phyloP scores from a whole-genome alignment of 805 yeast genomes.

The Tetrapisispora nanseiensis region DNA sequence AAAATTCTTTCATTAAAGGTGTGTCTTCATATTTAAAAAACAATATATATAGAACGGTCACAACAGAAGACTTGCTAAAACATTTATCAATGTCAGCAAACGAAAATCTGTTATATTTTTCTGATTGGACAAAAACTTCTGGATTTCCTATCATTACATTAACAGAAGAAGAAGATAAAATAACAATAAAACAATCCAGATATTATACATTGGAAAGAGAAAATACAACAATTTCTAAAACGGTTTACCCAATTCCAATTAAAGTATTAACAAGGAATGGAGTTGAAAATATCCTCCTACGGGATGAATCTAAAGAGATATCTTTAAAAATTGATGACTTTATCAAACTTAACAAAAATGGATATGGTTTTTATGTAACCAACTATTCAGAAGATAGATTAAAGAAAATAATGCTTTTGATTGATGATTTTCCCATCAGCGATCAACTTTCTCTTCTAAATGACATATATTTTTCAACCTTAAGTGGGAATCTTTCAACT shows the following conservation, averaged over 20 bases:
- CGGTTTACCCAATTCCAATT: slow-evolving; percentile 57
- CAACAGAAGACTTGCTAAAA: slow-evolving; percentile 68
- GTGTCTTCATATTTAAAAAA: slow-evolving; percentile 66
- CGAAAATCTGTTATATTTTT: slow-evolving; percentile 57
- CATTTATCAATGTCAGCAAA: slow-evolving; percentile 62
- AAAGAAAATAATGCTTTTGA: slow-evolving; percentile 50
- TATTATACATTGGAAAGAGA: slow-evolving; percentile 63
- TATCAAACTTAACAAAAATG: slow-evolving; percentile 63
- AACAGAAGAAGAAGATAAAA: slow-evolving; percentile 41
- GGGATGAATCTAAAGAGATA: slow-evolving; percentile 38
- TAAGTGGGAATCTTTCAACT: slow-evolving; percentile 59
- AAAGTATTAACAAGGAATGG: slow-evolving; percentile 52
- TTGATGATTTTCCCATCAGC: slow-evolving; percentile 53
- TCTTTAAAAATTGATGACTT: slow-evolving; percentile 37
- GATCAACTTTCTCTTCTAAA: slow-evolving; percentile 73
- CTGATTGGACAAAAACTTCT: slow-evolving; percentile 75
- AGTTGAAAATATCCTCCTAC: slow-evolving; percentile 48
- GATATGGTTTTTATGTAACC: slow-evolving; percentile 67
- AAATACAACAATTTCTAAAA: no score
- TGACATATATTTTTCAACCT: slow-evolving; percentile 61
- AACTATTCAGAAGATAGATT: slow-evolving; percentile 61
- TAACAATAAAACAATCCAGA: slow-evolving; percentile 59
- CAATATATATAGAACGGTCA: slow-evolving; percentile 68
- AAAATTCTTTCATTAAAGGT: slow-evolving; percentile 65
- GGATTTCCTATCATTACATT: slow-evolving; percentile 71